Percentiles rank a stretch among this genome's conserved stretches.
Evolutionary conservation across 2,329 filamentous ascomycete genomes (phyloP).

Genomic region (Diaporthe destruens): DNA sequence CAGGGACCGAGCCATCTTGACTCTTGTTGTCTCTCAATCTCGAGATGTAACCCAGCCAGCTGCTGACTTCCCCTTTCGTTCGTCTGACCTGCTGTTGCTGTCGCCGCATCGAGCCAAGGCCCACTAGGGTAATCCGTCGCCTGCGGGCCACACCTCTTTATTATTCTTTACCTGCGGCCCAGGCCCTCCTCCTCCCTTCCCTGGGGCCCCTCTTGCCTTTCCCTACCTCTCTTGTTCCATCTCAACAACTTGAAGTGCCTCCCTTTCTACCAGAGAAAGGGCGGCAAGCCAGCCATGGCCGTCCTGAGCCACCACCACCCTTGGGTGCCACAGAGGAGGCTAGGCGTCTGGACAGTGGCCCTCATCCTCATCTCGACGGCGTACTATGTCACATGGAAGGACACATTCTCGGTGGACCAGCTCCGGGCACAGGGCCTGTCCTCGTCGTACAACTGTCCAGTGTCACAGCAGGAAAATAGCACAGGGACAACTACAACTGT

Average conservation of each 20-base stretch:
- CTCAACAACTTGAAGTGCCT: background rate
- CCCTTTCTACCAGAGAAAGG: background rate
- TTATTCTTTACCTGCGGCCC: background rate
- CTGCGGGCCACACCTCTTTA: background rate
- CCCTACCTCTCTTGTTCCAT: background rate
- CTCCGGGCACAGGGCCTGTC: conserved; percentile 4
- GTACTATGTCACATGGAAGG: conserved; percentile 20
- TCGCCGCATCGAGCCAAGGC: background rate
- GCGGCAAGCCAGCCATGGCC: conserved; percentile 10
- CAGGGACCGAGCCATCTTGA: background rate
- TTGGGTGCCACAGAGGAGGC: conserved; percentile 22
- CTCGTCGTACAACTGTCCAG: conserved; percentile 4
- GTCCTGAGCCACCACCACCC: conserved; percentile 4
- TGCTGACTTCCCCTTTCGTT: background rate
- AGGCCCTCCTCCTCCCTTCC: background rate
- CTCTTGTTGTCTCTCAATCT: too few species aligned
- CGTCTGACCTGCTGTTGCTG: background rate
- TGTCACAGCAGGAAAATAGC: background rate
- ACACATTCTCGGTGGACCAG: conserved; percentile 2
- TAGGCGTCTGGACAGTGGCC: conserved; percentile 5
- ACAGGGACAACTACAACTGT: background rate
- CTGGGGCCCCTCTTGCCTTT: too few species aligned
- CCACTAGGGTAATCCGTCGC: background rate
- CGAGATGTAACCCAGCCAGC: background rate
- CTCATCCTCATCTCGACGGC: conserved; percentile 7